Evolutionary conservation across 2,329 filamentous ascomycete species (phyloP).

Genomic region (Phialophora tarda): DNA sequence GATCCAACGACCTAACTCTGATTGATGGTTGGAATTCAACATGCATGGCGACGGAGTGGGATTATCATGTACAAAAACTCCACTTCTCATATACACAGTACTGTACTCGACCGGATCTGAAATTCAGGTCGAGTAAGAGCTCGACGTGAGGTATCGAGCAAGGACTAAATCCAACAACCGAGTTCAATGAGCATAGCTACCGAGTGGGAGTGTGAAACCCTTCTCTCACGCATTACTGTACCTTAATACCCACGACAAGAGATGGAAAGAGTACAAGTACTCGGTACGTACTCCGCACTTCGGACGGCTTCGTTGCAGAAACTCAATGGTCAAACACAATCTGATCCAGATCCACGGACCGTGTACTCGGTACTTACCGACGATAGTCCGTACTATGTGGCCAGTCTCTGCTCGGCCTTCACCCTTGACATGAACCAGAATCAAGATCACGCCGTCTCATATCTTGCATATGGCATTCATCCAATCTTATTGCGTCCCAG

Average conservation of each 20-base stretch:
- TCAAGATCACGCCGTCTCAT: constrained; percentile 35
- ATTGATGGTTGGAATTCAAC: background rate
- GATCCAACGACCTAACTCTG: background rate
- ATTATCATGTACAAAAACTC: constrained; percentile 23
- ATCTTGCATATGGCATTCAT: constrained; percentile 31
- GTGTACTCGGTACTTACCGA: background rate
- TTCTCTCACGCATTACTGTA: constrained; percentile 13
- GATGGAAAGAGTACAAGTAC: constrained; percentile 13
- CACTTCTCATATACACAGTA: constrained; percentile 18
- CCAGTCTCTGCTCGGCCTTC: background rate
- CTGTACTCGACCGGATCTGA: background rate
- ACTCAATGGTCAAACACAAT: background rate
- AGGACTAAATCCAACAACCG: background rate
- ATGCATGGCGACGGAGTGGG: constrained; percentile 27
- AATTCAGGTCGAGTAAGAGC: background rate
- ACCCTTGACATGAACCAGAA: constrained; percentile 7
- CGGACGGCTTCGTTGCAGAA: background rate
- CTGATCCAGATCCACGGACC: constrained; percentile 5
- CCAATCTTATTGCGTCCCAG: constrained; percentile 34
- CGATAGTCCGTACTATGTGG: background rate
- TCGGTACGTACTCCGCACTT: background rate
- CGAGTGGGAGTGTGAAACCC: background rate
- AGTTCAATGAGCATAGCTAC: background rate
- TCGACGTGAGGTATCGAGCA: background rate
- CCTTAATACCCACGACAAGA: constrained; percentile 3